A percentile compares a stretch with the other conserved stretches of the same genome.
Conservation (phyloP, 1,284 basidiomycete species). For the Tremellales sp. region DNA sequence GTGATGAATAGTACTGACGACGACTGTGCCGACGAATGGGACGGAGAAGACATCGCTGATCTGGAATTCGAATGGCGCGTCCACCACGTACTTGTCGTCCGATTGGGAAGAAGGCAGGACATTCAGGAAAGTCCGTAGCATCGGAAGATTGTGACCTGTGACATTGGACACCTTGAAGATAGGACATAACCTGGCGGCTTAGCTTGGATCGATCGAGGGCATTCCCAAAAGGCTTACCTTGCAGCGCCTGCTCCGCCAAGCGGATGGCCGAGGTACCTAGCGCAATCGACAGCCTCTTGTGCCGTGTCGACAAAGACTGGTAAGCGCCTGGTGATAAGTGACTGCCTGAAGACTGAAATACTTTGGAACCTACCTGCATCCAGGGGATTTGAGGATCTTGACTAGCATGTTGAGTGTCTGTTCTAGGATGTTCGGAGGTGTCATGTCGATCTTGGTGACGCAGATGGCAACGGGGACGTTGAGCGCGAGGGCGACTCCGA, state of each 20-base stretch:
- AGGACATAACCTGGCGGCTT: slow-evolving; percentile 68
- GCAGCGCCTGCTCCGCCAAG: slow-evolving; percentile 39
- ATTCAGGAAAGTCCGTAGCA: slow-evolving; percentile 81
- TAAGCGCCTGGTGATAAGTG: slow-evolving; percentile 18
- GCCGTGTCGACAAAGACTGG: slow-evolving; percentile 49
- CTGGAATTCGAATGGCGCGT: slow-evolving; percentile 77
- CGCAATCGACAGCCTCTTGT: slow-evolving; percentile 68
- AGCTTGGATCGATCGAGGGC: background rate
- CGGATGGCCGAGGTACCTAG: slow-evolving; percentile 62
- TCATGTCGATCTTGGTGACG: slow-evolving; percentile 99
- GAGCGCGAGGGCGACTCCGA: slow-evolving; percentile 89
- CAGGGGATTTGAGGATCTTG: slow-evolving; percentile 89
- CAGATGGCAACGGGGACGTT: slow-evolving; percentile 91
- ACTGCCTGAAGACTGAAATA: background rate
- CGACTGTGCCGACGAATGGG: slow-evolving; percentile 91
- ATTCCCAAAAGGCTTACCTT: slow-evolving; percentile 13
- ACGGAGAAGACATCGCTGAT: slow-evolving; percentile 63
- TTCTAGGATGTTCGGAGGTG: slow-evolving; percentile 80
- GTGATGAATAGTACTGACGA: slow-evolving; percentile 44
- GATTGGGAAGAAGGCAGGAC: slow-evolving; percentile 76
- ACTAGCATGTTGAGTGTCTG: slow-evolving; percentile 88
- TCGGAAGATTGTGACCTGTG: slow-evolving; percentile 74
- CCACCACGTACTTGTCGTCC: slow-evolving; percentile 70
- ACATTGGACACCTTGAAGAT: slow-evolving; percentile 94
- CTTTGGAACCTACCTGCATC: slow-evolving; percentile 63